Evolutionary conservation across 2,329 filamentous ascomycete species (phyloP), one percentile per base, ranked within the genome.

Genomic region (Blumeria graminis): DNA sequence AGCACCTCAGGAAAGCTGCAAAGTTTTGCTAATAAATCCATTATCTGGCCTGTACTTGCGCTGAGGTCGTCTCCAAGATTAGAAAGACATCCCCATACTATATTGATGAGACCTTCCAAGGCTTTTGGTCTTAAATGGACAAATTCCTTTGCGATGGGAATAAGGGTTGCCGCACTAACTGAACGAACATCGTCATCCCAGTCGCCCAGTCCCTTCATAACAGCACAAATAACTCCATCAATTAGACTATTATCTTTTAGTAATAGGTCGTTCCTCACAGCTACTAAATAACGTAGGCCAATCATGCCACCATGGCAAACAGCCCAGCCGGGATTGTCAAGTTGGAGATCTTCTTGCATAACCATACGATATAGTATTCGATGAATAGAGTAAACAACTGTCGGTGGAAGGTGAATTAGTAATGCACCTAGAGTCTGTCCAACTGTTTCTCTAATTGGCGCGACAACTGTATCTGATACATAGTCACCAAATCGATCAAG

Each of bases 231-330:
- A 4, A 96, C 86, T 3, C 90, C 92, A 67, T 98, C 92, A 68
- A 98, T 88, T 68, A 98, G 82, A 54, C 82, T 77, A 32, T 77
- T 77, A 63, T 95, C 84, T 64, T 87, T 77, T 32, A 96, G 76
- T 6, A 98, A 77, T 3, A 98, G 72, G 66, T 96, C 92, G 63
- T 92, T 95, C 54, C 92, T 80, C 38, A 98, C 87, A 8, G 92
- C 92, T 34, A 98, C 92, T 51, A 98, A 79, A 65, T 98, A 98
- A 63, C 90, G 79, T 64, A 98, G 71, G 7, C 92, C 92, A 51
- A 96, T 89, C 92, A 98, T 98, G 60, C 92, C 92, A 61, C 92
- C 92, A 67, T 98, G 93, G 64, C 89, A 94, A 39, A 95, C 85
- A 58, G 94, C 87, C 92, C 92, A 98, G 34, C 88, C 76, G 13